Evolutionary conservation across 495 filamentous ascomycete genomes (phyloP), one percentile per base, ranked within the genome.

Genomic region (Penicillium paradoxum): DNA sequence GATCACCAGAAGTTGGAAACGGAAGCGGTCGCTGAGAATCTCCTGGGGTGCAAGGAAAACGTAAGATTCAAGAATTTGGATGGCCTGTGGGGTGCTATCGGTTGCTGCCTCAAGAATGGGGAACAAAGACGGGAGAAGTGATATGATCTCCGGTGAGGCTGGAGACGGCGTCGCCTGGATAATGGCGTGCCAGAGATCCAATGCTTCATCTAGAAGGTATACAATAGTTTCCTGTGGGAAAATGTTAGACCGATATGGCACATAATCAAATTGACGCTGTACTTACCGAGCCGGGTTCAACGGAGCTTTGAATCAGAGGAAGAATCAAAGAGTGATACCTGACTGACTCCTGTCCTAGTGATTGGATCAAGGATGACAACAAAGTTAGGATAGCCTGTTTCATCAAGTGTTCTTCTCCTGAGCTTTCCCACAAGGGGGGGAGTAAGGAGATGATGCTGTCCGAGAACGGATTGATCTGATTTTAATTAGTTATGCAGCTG

Each of bases 351-450:
- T 79, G 76, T 57, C 85, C 86, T 79, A 97, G 86, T 1, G 92
- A 84, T 40, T 80, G 77, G 15, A 95, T 85, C 27, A 98, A 73
- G 5, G 88, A 83, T 1, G 86, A 77, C 19, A 96, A 79, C 30
- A 96, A 83, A 4, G 83, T 85, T n/a, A 97, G 76, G 39, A 97
- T 88, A 0, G 87, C 83, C 69, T 96, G 90, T 70, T 97, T 97
- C 80, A 97, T 86, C 42, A 91, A 75, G 68, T 91, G 84, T 64
- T 93, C 85, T 37, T 86, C 84, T 9, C 84, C 89, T 6, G 86
- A 85, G 18, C 82, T 80, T 49, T 88, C 84, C 93, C 93, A 98
- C 10, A 97, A 74, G 1, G 81, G 77, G 2, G 90, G 89, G n/a
- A 97, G 75, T 18, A 90, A 77, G 4, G 79, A 71, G 53, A 98